Base-by-base conservation (phyloP, 139 green algal species). In the Yamagishiella unicocca region DNA sequence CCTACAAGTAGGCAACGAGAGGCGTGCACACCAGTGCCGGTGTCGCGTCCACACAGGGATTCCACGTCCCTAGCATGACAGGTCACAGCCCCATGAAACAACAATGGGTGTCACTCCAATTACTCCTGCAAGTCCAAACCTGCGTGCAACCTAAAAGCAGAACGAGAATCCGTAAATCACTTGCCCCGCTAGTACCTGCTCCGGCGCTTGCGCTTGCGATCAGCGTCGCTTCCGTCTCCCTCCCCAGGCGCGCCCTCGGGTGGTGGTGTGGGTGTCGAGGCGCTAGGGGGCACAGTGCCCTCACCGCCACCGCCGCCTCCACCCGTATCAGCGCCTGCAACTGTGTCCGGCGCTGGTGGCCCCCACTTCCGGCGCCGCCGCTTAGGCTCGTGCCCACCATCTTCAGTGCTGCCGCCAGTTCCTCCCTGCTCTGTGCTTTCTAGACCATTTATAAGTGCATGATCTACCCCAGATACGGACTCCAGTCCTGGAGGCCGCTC, bases 151-250 rank as follows among this genome's bases (percentile, higher is more conserved):
- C n/a, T n/a, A n/a, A n/a, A n/a, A n/a, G n/a, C n/a, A n/a, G n/a
- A n/a, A n/a, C n/a, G n/a, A n/a, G n/a, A n/a, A n/a, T n/a, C n/a
- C n/a, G n/a, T n/a, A n/a, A n/a, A n/a, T n/a, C n/a, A n/a, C n/a
- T n/a, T n/a, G n/a, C n/a, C n/a, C n/a, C n/a, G n/a, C n/a, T n/a
- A 75, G 89, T 87, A 95, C n/a, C 93, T 88, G 66, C 75, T 92
- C 17, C 85, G 76, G 40, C 89, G 90, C 71, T 91, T 91, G 40
- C 90, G 91, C 85, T 91, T 94, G 0, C 53, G 46, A 24, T 74
- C 54, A 9, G n/a, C 75, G 17, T 46, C 64, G 21, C 31, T 38
- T 33, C 70, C 75, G 84, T 84, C 87, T 74, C 61, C 79, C 1
- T 83, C 70, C n/a, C 70, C 66, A 73, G 31, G 3, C 46, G 27